Evolutionary conservation across 2,329 filamentous ascomycete genomes (phyloP), one percentile per base, ranked within the genome.

Genomic region (Onygenales sp.): DNA sequence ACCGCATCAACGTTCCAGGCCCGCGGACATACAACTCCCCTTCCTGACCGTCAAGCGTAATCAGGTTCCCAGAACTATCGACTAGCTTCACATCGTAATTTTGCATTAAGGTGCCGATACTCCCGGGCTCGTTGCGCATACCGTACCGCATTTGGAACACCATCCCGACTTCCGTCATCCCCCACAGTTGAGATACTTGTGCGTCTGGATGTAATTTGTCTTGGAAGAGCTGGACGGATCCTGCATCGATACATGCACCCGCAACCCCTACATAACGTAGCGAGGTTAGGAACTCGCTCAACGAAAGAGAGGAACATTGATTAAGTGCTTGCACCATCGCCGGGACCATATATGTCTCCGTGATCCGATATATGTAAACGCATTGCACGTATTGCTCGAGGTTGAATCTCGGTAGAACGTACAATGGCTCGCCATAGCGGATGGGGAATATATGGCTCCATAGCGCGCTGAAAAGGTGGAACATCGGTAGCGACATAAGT

Each of bases 21-120:
- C 79, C 78, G 7, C 77, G 68, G 3, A 79, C 67, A 59, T 76
- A 79, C 3, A 82, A 56, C 61, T 81, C 79, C 2, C 79, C 79
- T 7, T 67, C 65, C 0, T 72, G 67, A 14, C 70, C 68, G 50
- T 71, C 77, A 2, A 62, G 72, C 0, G 76, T 74, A 44, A 83
- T 76, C 51, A 81, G 78, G 0, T 68, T 72, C 0, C 76, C 79
- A 1, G 75, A 62, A 11, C 83, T 79, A 59, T 83, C 79, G 2
- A 84, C 69, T 0, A 84, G 64, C 55, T 75, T 78, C n/a, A 66
- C 67, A 46, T 77, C 72, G 2, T 74, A 43, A 44, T 74, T 74
- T 0, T 72, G 68, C 10, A 79, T 57, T 10, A 75, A 60, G 2
- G 70, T 61, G 5, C 78, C 78, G 0, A 80, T 70, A 8, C 75